Base-by-base conservation (phyloP, 441 rosid genomes). In the Oxalis stricta region DNA sequence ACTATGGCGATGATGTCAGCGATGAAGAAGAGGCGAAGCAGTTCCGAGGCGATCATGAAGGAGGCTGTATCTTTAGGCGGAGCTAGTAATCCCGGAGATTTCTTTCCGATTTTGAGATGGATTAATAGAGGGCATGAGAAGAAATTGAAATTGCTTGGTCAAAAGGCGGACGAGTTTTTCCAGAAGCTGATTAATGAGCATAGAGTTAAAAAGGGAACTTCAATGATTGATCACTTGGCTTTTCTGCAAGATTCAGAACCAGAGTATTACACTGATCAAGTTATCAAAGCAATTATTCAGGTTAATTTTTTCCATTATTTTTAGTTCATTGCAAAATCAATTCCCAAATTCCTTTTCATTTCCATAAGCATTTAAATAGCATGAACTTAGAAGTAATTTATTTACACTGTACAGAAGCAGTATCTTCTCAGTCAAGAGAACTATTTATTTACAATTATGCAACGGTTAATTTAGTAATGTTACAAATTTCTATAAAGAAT, bases 161-260 rank as follows among this genome's bases (percentile, higher is more conserved):
- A 29, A 39, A 38, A 48, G 18, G 15, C 32, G 5, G 73, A 73
- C 15, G 45, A 12, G 38, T 58, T 60, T 43, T 56, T 66, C 52
- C 71, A 70, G 17, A 50, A 53, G 6, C 21, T 73, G 38, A 44
- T 70, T 9, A 68, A 70, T 11, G 72, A 70, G 44, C 60, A 46
- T 6, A 33, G 63, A 39, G 45, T 12, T 3, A 20, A 38, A 5
- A 36, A 30, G 18, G 34, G 8, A 2, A 50, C 23, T 5, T 26
- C 50, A 0, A 52, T 79, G 81, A 68, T 76, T 12, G 58, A 66
- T 37, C 75, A 53, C 26, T 29, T 62, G 18, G 32, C 59, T 10
- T 29, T 61, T 12, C 24, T 49, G 47, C 66, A 49, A 22, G 56
- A 53, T 6, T 32, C 58, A 0, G 37, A 46, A 2, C 72, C 72